These are phyloP conservation scores for Endothia cerciana DNA, from an alignment of 2,329 filamentous ascomycete species.

Conservation along the genomic window DNA sequence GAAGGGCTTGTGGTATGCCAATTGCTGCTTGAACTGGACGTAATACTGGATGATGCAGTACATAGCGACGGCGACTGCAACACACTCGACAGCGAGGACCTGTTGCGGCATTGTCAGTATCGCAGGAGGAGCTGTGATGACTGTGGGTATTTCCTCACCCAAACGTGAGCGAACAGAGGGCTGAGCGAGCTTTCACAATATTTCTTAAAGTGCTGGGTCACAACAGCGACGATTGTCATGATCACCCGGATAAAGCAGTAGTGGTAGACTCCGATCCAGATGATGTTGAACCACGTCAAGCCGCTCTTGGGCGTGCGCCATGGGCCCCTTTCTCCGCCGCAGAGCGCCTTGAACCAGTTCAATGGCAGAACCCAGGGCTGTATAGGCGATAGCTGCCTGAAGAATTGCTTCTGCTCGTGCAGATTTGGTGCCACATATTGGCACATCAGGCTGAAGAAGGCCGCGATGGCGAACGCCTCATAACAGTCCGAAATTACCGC, in stretches of 20 bases:
- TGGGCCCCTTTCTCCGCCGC: slow-evolving; percentile 68
- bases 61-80: slow-evolving; percentile 82
- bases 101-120: slow-evolving; percentile 36
- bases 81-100: slow-evolving; percentile 69
- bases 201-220: slow-evolving; percentile 67
- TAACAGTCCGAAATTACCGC: slow-evolving; percentile 83
- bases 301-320: slow-evolving; percentile 79
- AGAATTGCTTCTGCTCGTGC: slow-evolving; percentile 82
- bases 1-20: slow-evolving; percentile 72
- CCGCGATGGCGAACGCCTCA: slow-evolving; percentile 85
- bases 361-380: slow-evolving; percentile 78
- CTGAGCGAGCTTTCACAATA: slow-evolving; percentile 82
- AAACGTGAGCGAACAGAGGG: slow-evolving; percentile 81
- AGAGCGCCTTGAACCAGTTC: slow-evolving; percentile 70
- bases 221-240: slow-evolving; percentile 78
- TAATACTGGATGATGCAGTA: slow-evolving; percentile 90
- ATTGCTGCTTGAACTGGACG: slow-evolving; percentile 70
- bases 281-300: slow-evolving; percentile 87
- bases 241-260: slow-evolving; percentile 81
- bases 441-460: slow-evolving; percentile 83
- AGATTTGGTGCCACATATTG: slow-evolving; percentile 78
- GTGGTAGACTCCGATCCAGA: slow-evolving; percentile 83
- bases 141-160: slow-evolving; percentile 55
- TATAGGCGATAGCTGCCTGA: slow-evolving; percentile 66
- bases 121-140: no score